phyloP scores from a whole-genome alignment of 768 basidiomycete species.

The Xerocomus potaroensis region DNA sequence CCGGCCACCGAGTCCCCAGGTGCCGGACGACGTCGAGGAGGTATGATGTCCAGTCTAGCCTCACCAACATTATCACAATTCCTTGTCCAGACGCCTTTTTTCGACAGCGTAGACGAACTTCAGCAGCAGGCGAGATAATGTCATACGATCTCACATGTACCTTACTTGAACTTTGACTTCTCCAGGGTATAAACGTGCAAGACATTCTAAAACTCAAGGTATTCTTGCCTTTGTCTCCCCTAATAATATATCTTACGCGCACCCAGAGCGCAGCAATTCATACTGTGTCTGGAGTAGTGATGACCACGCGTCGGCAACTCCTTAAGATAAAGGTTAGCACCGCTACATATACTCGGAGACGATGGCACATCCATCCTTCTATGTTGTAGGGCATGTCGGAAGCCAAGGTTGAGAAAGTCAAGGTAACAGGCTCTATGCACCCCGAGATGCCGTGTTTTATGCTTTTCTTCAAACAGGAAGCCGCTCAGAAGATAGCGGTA shows the following conservation, averaged over 20 bases:
- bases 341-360: not conserved
- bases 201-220: conserved; percentile 94
- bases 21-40: conserved; percentile 40
- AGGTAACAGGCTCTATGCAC: conserved; percentile 42
- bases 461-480: conserved; percentile 56
- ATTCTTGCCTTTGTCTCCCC: conserved; percentile 1
- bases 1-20: conserved; percentile 21
- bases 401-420: conserved; percentile 97
- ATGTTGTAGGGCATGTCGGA: conserved; percentile 81
- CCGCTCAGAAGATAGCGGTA: conserved; percentile 83
- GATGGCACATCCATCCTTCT: not conserved
- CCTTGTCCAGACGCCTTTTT: conserved; percentile 50
- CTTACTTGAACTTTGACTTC: not conserved
- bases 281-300: conserved; percentile 82
- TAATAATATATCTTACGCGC: not conserved
- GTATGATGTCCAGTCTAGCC: conserved; percentile 16
- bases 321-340: conserved; percentile 82
- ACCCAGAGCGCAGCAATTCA: conserved; percentile 71
- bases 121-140: conserved; percentile 62
- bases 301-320: conserved; percentile 87
- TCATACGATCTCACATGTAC: conserved; percentile 3
- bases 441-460: not conserved
- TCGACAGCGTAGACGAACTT: conserved; percentile 80
- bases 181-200: conserved; percentile 90
- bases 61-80: not conserved